A percentile compares a stretch with the other conserved stretches of the same genome.
Evolutionary conservation across 306 rosid genomes (phyloP).

Genomic region (Malus fusca): DNA sequence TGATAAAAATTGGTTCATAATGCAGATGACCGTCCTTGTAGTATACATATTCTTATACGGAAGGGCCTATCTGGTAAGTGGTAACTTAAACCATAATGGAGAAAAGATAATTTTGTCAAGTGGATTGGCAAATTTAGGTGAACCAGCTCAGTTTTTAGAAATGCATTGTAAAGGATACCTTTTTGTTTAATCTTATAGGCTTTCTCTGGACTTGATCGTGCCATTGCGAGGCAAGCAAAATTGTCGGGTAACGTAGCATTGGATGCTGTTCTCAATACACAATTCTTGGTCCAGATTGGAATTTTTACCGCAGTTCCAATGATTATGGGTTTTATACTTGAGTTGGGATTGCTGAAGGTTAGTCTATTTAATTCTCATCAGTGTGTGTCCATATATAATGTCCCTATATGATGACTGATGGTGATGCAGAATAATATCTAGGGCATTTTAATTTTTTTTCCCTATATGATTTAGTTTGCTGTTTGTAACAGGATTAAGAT

Average conservation of each 20-base stretch:
- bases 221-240: constrained; percentile 47
- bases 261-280: constrained; percentile 87
- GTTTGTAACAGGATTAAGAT: background rate
- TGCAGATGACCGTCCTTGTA: constrained; percentile 96
- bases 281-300: constrained; percentile 93
- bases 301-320: constrained; percentile 91
- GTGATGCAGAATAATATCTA: no score
- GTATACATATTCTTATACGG: constrained; percentile 89
- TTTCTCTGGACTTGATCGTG: constrained; percentile 75
- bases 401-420: background rate
- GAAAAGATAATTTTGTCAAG: background rate
- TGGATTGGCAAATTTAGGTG: background rate
- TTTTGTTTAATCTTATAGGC: constrained; percentile 54
- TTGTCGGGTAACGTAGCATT: constrained; percentile 68
- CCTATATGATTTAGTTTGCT: no score
- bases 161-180: background rate
- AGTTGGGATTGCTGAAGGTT: constrained; percentile 88
- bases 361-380: constrained; percentile 8
- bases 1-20: constrained; percentile 9
- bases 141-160: background rate
- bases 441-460: no score
- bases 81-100: background rate
- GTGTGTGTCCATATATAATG: background rate
- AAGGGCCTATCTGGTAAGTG: constrained; percentile 81
- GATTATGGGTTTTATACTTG: constrained; percentile 93